phyloP scores from a whole-genome alignment of 2,329 filamentous ascomycete species.

The Penicillium sp. region DNA sequence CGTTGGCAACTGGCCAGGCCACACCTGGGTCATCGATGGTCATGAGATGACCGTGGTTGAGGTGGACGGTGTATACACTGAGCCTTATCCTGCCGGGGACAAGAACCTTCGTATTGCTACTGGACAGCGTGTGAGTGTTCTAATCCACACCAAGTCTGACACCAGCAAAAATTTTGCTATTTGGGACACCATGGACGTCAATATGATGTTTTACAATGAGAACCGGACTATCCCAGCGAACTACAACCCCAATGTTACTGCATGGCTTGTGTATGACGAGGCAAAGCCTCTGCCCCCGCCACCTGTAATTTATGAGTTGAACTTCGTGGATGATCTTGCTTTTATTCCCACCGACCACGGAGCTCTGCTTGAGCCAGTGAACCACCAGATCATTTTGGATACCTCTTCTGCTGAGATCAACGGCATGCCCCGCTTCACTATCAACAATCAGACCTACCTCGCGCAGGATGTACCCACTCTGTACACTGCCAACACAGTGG shows the following conservation, averaged over 20 bases:
- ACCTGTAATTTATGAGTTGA: conserved; percentile 58
- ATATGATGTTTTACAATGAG: conserved; percentile 41
- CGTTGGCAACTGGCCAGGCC: conserved; percentile 65
- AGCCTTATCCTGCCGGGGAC: conserved; percentile 47
- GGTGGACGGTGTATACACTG: conserved; percentile 36
- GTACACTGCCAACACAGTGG: conserved; percentile 69
- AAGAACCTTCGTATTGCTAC: conserved; percentile 66
- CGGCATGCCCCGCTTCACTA: conserved; percentile 60
- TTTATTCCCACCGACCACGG: conserved; percentile 27
- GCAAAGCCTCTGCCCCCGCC: conserved; percentile 50
- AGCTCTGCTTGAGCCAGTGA: conserved; percentile 28
- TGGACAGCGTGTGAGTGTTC: conserved; percentile 61
- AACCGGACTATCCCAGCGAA: conserved; percentile 55
- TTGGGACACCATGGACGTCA: conserved; percentile 67
- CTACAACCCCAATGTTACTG: conserved; percentile 59
- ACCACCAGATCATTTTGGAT: conserved; percentile 32
- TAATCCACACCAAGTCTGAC: conserved; percentile 62
- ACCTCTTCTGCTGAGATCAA: conserved; percentile 68
- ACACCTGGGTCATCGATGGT: conserved; percentile 49
- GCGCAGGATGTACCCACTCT: conserved; percentile 74
- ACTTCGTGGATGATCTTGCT: conserved; percentile 66
- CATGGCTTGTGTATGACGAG: conserved; percentile 55
- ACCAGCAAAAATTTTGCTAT: conserved; percentile 66
- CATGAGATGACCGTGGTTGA: conserved; percentile 42
- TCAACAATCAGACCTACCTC: conserved; percentile 76